phyloP scores from a whole-genome alignment of 1,139 yeast species.

The Yamadazyma friedrichii region DNA sequence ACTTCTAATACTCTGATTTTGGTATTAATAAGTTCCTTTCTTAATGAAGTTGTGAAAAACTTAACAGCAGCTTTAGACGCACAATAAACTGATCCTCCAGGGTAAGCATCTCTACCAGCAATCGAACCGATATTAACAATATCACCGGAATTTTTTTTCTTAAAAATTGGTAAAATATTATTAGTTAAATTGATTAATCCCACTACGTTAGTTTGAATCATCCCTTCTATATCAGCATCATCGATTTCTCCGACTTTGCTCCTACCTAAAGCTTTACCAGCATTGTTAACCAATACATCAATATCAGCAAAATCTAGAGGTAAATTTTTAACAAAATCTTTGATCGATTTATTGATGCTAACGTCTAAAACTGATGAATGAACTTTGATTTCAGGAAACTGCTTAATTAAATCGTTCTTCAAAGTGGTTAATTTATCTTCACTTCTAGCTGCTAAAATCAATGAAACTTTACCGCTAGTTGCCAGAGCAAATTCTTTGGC shows the following conservation, averaged over 20 bases:
- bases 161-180: slow-evolving; percentile 59
- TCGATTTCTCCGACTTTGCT: slow-evolving; percentile 61
- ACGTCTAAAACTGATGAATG: slow-evolving; percentile 61
- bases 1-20: slow-evolving; percentile 48
- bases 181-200: slow-evolving; percentile 74
- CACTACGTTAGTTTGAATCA: slow-evolving; percentile 71
- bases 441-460: slow-evolving; percentile 72
- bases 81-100: slow-evolving; percentile 52
- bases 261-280: slow-evolving; percentile 76
- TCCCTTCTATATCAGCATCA: slow-evolving; percentile 54
- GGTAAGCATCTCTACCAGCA: slow-evolving; percentile 53
- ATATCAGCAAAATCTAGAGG: slow-evolving; percentile 57
- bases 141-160: slow-evolving; percentile 49
- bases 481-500: slow-evolving; percentile 72
- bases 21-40: slow-evolving; percentile 48
- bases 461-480: slow-evolving; percentile 61
- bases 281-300: slow-evolving; percentile 74
- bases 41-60: slow-evolving; percentile 44
- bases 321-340: slow-evolving; percentile 47
- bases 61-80: slow-evolving; percentile 51
- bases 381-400: slow-evolving; percentile 50
- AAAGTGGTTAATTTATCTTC: slow-evolving; percentile 50
- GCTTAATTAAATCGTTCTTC: slow-evolving; percentile 39
- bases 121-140: slow-evolving; percentile 50
- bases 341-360: slow-evolving; percentile 47